Percentiles rank a stretch among this genome's conserved stretches.
Conservation (phyloP, 495 filamentous ascomycete species). For the Trichoderma asperelloides region DNA sequence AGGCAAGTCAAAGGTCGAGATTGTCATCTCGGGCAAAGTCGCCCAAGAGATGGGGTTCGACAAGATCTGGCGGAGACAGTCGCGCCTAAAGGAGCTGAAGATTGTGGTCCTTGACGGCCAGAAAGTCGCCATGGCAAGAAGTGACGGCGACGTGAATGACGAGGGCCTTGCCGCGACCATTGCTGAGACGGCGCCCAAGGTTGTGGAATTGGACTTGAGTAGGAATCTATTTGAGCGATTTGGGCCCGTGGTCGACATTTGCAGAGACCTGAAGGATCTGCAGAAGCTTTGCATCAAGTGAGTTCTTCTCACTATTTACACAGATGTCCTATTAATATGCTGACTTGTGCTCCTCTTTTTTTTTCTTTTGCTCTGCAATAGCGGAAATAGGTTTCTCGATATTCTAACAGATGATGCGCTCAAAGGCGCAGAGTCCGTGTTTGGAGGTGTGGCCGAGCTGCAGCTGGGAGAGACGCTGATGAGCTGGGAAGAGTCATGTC, state of each 20-base stretch:
- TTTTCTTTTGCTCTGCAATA: conserved; percentile 21
- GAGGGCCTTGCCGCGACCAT: conserved; percentile 20
- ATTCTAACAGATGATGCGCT: conserved; percentile 29
- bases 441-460: conserved; percentile 55
- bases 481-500: conserved; percentile 58
- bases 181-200: conserved; percentile 46
- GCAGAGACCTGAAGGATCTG: conserved; percentile 52
- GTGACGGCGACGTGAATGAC: conserved; percentile 24
- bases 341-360: neutral
- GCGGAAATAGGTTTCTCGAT: conserved; percentile 66
- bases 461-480: conserved; percentile 66
- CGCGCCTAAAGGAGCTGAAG: conserved; percentile 64
- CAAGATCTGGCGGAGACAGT: conserved; percentile 73
- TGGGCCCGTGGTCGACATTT: conserved; percentile 58
- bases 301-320: conserved; percentile 16
- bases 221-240: conserved; percentile 69
- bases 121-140: conserved; percentile 40
- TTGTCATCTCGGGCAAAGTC: conserved; percentile 72
- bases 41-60: conserved; percentile 95
- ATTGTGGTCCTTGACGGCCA: conserved; percentile 76
- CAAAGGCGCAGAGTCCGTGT: conserved; percentile 24
- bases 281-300: conserved; percentile 63
- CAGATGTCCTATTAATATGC: neutral
- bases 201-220: conserved; percentile 78
- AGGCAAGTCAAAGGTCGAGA: conserved; percentile 28